Base-by-base conservation (phyloP, 768 basidiomycete species). In the Cystobasidium onofrii region DNA sequence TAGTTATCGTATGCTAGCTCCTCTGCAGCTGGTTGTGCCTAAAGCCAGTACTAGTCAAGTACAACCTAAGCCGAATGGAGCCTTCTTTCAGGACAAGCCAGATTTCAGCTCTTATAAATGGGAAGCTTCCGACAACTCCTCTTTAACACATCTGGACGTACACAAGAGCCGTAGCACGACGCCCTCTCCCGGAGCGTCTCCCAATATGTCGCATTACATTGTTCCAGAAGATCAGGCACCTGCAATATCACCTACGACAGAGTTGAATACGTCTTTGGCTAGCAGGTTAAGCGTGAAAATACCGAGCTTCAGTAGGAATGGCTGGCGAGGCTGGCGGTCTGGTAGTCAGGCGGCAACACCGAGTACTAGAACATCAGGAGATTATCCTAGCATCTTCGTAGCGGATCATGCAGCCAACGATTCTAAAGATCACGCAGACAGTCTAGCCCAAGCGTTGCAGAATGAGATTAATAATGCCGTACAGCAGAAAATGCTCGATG, bases 321-420 rank as follows among this genome's bases (percentile, higher is more conserved):
- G 69, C 39, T 71, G 69, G 69, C 10, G 69, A 36, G 69, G 69
- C 3, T 71, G 69, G 69, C 54, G 69, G 10, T 34, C 54, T n/a
- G 55, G 29, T 10, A 57, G 54, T 34, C 69, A 71, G 34, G 46
- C 69, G 17, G 9, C 27, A 7, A 71, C 69, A 2, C 69, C 69
- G 17, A 31, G 13, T 20, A 52, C 50, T 20, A 31, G 54, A 27
- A 27, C 54, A 3, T 52, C 69, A 29, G 46, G 33, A 31, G 25
- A 36, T 39, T 36, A 64, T 17, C 63, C 63, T 15, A 44, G 18
- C 25, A 44, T 44, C 10, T 27, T 25, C 31, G 43, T 39, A 27
- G 39, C 52, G 33, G 50, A 57, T 25, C 55, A 55, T 39, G 25
- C 55, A n/a, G n/a, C n/a, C n/a, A n/a, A n/a, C n/a, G n/a, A n/a